These are phyloP conservation scores for Xylaria sp. DNA, from an alignment of 2,329 filamentous ascomycete species.

Conservation along the genomic window DNA sequence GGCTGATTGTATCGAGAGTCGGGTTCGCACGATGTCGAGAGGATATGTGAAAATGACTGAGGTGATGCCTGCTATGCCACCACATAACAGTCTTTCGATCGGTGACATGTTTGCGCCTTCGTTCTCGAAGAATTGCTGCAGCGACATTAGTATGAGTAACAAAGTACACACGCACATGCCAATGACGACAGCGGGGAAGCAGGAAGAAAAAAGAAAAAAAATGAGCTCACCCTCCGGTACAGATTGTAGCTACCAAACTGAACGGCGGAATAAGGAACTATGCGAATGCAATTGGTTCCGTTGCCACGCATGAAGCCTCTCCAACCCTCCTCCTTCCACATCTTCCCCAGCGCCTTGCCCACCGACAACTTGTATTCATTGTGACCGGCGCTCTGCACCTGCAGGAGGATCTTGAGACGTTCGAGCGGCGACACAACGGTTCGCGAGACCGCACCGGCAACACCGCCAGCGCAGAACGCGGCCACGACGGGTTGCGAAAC, in stretches of 20 bases:
- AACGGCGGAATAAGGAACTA: slow-evolving; percentile 95
- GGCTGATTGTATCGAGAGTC: slow-evolving; percentile 95
- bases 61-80: slow-evolving; percentile 87
- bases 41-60: slow-evolving; percentile 95
- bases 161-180: background rate
- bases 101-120: slow-evolving; percentile 68
- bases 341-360: slow-evolving; percentile 81
- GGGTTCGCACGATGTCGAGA: slow-evolving; percentile 92
- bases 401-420: slow-evolving; percentile 94
- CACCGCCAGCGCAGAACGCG: slow-evolving; percentile 88
- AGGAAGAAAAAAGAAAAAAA: slow-evolving; percentile 13
- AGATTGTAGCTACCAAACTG: slow-evolving; percentile 98
- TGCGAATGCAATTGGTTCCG: slow-evolving; percentile 96
- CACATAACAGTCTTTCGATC: slow-evolving; percentile 74
- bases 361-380: slow-evolving; percentile 93
- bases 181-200: background rate
- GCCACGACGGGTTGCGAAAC: slow-evolving; percentile 81
- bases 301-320: slow-evolving; percentile 96
- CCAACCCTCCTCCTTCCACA: slow-evolving; percentile 97
- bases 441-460: slow-evolving; percentile 93
- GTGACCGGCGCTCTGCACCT: slow-evolving; percentile 84
- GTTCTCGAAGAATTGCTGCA: slow-evolving; percentile 68
- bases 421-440: slow-evolving; percentile 96
- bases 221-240: slow-evolving; percentile 72
- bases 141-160: slow-evolving; percentile 9